Evolutionary conservation across 768 basidiomycete genomes (phyloP), one percentile per base, ranked within the genome.

Genomic region (Leucosporidium creatinivorum): DNA sequence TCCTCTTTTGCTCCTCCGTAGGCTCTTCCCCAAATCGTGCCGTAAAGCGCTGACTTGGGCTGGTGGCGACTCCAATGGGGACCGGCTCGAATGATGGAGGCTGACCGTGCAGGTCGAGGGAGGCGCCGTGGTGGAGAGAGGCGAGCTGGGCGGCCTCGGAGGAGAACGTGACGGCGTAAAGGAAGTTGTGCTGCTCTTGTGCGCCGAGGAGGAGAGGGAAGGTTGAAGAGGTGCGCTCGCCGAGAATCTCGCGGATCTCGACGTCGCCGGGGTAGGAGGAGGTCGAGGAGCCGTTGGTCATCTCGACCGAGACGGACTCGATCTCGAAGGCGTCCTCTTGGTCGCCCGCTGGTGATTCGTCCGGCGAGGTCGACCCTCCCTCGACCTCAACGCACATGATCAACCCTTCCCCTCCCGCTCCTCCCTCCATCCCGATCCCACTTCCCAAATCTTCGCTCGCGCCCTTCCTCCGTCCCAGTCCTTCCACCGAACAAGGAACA

Each of bases 31-130:
- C 69, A 5, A 66, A 63, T 18, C 66, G 23, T 7, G 69, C 62
- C 23, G 65, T 47, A 30, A 70, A 70, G 15, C 69, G 65, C 52
- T 65, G 65, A 26, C 49, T 26, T 1, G 69, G 69, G 49, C 58
- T 64, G 18, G 59, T 33, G 0, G 66, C 66, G 26, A 67, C 69
- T 8, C n/a, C 55, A 26, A 67, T 63, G 25, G 69, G 69, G 8
- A 70, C 65, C 15, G 62, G 64, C 15, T 33, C 21, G 21, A 18
- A 2, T 1, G 52, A 23, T 33, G 28, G 15, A 21, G 30, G 21
- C 33, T 31, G 31, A 23, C 8, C 6, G 31, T 30, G 13, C 18
- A 30, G 19, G 28, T 30, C 13, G 26, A 44, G 39, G 39, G 39
- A 44, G 15, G 39, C 39, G 13, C 39, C 39, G 15, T 44, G 39